A percentile compares a stretch with the other conserved stretches of the same genome.
phyloP scores from a whole-genome alignment of 2,329 filamentous ascomycete genomes.

The Endocalyx cinctus region DNA sequence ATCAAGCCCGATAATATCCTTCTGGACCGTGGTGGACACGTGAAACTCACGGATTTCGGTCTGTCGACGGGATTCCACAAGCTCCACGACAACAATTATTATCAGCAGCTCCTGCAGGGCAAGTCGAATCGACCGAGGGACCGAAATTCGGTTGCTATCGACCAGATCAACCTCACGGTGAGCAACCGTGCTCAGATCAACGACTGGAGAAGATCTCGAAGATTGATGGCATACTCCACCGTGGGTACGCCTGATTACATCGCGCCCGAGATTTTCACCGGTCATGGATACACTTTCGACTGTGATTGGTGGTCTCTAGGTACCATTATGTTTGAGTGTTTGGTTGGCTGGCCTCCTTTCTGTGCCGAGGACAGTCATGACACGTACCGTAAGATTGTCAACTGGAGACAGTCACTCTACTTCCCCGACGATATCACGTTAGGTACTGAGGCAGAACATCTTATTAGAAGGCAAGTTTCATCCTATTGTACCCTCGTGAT shows the following conservation, averaged over 20 bases:
- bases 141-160: conserved; percentile 89
- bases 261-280: conserved; percentile 95
- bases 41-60: conserved; percentile 97
- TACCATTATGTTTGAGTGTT: conserved; percentile 99
- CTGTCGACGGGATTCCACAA: conserved; percentile 97
- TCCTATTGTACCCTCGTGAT: too few relatives aligned
- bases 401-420: conserved; percentile 92
- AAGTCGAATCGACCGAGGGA: conserved; percentile 70
- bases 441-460: conserved; percentile 80
- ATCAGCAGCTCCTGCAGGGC: conserved; percentile 89
- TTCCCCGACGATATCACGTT: conserved; percentile 95
- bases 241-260: conserved; percentile 99
- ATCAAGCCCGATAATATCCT: conserved; percentile 99
- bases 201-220: conserved; percentile 93
- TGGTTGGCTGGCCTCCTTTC: conserved; percentile 98
- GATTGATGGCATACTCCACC: conserved; percentile 95
- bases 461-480: conserved; percentile 85
- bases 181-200: conserved; percentile 98
- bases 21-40: conserved; percentile 89
- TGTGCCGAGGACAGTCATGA: conserved; percentile 97
- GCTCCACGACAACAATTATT: conserved; percentile 96
- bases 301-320: conserved; percentile 99
- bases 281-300: conserved; percentile 91
- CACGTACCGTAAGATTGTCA: conserved; percentile 98
- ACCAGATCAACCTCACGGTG: conserved; percentile 97